Percentiles rank a stretch among this genome's conserved stretches.
Conservation (phyloP, 352 stramenopile genomes). For the Globisporangium megalacanthum region DNA sequence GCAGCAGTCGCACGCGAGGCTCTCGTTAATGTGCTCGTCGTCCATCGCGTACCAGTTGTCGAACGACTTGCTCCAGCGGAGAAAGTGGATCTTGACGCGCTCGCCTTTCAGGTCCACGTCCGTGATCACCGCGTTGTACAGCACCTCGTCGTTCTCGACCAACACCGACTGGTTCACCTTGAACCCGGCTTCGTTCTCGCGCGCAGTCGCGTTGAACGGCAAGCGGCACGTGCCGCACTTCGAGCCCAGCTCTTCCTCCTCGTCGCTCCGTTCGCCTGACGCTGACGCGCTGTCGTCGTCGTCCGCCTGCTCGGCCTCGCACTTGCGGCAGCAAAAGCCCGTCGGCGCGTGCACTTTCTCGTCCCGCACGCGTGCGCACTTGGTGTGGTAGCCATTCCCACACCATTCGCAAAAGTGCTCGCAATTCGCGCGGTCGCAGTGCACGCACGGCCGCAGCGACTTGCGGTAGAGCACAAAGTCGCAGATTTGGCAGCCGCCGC, state of each 20-base stretch:
- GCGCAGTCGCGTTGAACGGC: slow-evolving; percentile 40
- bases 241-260: slow-evolving; percentile 50
- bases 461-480: slow-evolving; percentile 74
- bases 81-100: slow-evolving; percentile 86
- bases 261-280: slow-evolving; percentile 18
- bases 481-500: slow-evolving; percentile 70
- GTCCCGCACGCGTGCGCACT: slow-evolving; percentile 45
- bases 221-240: slow-evolving; percentile 57
- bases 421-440: slow-evolving; percentile 52
- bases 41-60: slow-evolving; percentile 88
- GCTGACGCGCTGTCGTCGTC: slow-evolving; percentile 24
- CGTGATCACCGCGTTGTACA: slow-evolving; percentile 85
- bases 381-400: slow-evolving; percentile 70
- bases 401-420: slow-evolving; percentile 86
- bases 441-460: slow-evolving; percentile 56
- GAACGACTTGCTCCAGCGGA: slow-evolving; percentile 84
- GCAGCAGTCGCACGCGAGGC: slow-evolving; percentile 84
- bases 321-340: slow-evolving; percentile 74
- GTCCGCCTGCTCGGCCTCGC: slow-evolving; percentile 59
- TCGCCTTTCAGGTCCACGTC: slow-evolving; percentile 67
- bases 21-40: slow-evolving; percentile 86
- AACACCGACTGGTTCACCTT: slow-evolving; percentile 82
- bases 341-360: slow-evolving; percentile 50
- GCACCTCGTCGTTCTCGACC: slow-evolving; percentile 81
- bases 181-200: slow-evolving; percentile 37